phyloP scores from a whole-genome alignment of 768 basidiomycete species.

The Suillus discolor region DNA sequence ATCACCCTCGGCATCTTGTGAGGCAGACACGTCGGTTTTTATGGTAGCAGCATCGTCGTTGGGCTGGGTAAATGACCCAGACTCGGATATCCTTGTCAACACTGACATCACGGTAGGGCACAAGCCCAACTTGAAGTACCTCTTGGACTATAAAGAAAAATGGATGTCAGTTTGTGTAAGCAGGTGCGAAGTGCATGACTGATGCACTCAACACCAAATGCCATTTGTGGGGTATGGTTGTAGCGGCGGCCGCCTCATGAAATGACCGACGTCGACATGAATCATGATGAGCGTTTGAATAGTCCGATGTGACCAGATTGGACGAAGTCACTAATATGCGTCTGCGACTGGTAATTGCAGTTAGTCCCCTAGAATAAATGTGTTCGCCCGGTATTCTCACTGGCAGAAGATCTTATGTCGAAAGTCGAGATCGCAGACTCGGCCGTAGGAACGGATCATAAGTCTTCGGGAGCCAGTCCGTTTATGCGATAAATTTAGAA shows the following conservation, averaged over 20 bases:
- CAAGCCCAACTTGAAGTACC: neutral
- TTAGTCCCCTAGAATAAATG: neutral
- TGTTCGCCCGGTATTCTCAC: neutral
- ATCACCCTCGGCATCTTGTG: constrained; percentile 12
- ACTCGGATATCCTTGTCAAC: constrained; percentile 12
- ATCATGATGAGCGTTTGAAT: neutral
- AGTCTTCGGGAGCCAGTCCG: too few relatives aligned
- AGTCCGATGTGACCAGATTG: too few relatives aligned
- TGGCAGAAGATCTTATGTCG: neutral
- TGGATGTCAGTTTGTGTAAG: neutral
- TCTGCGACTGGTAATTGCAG: neutral
- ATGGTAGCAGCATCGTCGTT: constrained; percentile 15
- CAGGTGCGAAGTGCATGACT: neutral
- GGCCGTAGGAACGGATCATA: too few relatives aligned
- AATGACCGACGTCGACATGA: neutral
- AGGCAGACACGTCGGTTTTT: constrained; percentile 8
- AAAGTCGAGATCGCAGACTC: neutral
- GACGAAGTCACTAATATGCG: neutral
- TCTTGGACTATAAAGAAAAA: neutral
- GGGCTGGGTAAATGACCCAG: constrained; percentile 9
- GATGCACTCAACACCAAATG: neutral
- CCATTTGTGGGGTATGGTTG: neutral
- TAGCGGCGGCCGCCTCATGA: neutral
- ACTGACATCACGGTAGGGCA: neutral
- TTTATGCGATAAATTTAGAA: too few relatives aligned